Evolutionary conservation across 2,329 filamentous ascomycete genomes (phyloP).

Genomic region (Aspergillus pseudotamarii): DNA sequence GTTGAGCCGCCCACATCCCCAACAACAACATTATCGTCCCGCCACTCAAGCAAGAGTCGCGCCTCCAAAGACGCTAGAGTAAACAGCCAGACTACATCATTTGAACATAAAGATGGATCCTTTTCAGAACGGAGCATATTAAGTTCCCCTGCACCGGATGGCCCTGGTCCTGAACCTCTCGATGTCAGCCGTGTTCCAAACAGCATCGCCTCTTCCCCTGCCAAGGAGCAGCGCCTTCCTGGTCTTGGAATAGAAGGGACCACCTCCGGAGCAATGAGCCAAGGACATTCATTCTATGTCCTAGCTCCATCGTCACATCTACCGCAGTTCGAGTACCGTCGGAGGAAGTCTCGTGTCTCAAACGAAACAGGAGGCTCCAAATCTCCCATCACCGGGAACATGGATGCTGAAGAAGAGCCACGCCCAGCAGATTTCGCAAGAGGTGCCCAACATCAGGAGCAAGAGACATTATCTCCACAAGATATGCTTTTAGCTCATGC

Average conservation of each 20-base stretch:
- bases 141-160: not conserved
- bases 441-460: not conserved
- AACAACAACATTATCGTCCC: slow-evolving; percentile 27
- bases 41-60: slow-evolving; percentile 18
- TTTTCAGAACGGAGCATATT: not conserved
- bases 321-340: slow-evolving; percentile 43
- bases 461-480: not conserved
- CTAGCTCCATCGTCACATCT: slow-evolving; percentile 42
- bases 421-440: not conserved
- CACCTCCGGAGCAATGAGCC: slow-evolving; percentile 5
- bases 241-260: not conserved
- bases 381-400: not conserved
- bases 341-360: slow-evolving; percentile 19
- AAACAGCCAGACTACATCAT: not conserved
- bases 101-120: not conserved
- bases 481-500: not conserved
- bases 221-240: not conserved
- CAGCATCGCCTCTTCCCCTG: not conserved
- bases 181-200: not conserved
- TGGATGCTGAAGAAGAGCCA: not conserved
- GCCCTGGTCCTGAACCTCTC: not conserved
- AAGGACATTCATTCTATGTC: slow-evolving; percentile 30
- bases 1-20: slow-evolving; percentile 42
- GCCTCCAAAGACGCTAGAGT: not conserved
- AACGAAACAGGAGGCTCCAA: slow-evolving; percentile 11